Conservation (phyloP, 2,329 filamentous ascomycete species). For the Colletotrichum orchidophilum region DNA sequence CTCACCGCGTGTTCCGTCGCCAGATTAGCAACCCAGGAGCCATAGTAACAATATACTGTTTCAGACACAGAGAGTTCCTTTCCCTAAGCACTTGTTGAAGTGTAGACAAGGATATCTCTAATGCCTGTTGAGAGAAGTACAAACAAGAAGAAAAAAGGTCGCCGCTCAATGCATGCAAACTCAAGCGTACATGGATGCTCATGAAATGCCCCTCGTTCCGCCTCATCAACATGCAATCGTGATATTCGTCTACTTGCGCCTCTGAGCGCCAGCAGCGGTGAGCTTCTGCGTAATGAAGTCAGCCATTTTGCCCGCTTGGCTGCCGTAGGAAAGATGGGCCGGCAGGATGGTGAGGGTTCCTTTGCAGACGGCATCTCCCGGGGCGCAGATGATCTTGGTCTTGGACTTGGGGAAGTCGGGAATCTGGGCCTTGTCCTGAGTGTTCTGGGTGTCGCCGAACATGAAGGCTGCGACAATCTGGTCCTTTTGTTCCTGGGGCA, state of each 20-base stretch:
- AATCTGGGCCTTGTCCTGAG: slow-evolving; percentile 47
- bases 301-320: slow-evolving; percentile 43
- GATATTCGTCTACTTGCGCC: slow-evolving; percentile 24
- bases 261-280: slow-evolving; percentile 25
- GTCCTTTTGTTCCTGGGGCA: slow-evolving; percentile 36
- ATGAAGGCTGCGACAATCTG: slow-evolving; percentile 39
- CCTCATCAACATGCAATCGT: neutral
- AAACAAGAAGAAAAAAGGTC: neutral
- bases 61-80: neutral
- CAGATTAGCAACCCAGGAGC: neutral
- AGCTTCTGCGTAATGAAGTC: slow-evolving; percentile 40
- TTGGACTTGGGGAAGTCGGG: slow-evolving; percentile 45
- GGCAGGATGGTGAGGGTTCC: slow-evolving; percentile 46
- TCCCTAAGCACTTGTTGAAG: neutral
- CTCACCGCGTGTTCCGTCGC: neutral
- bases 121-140: slow-evolving; percentile 1
- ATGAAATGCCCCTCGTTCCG: neutral
- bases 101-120: slow-evolving; percentile 8
- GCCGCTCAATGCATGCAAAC: neutral
- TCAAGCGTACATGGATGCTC: neutral
- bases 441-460: slow-evolving; percentile 40
- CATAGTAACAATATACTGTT: neutral
- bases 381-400: slow-evolving; percentile 52
- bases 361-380: slow-evolving; percentile 48
- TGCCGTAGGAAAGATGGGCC: slow-evolving; percentile 48